Percentiles rank a stretch among this genome's conserved stretches.
phyloP scores from a whole-genome alignment of 805 yeast genomes.

The Teunomyces panamensis region DNA sequence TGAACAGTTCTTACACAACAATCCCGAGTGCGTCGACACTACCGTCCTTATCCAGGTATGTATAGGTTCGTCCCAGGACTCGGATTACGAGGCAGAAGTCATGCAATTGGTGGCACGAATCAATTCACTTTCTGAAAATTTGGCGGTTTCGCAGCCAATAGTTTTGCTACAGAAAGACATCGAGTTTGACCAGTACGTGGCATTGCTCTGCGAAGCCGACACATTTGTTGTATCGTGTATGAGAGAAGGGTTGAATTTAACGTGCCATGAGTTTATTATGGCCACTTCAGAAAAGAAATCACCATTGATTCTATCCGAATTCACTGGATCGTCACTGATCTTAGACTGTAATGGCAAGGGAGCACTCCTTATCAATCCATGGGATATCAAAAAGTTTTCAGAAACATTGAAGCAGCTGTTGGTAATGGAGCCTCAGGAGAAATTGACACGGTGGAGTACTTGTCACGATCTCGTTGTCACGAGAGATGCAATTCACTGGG shows the following conservation, averaged over 20 bases:
- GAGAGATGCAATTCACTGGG: slow-evolving; percentile 79
- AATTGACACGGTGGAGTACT: slow-evolving; percentile 56
- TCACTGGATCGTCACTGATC: slow-evolving; percentile 89
- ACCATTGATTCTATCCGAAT: slow-evolving; percentile 84
- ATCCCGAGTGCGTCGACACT: slow-evolving; percentile 67
- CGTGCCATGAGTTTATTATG: slow-evolving; percentile 90
- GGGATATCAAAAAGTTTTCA: slow-evolving; percentile 73
- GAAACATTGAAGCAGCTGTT: slow-evolving; percentile 63
- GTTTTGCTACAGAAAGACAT: slow-evolving; percentile 85
- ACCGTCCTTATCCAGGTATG: slow-evolving; percentile 84
- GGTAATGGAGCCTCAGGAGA: slow-evolving; percentile 60
- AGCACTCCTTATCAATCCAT: slow-evolving; percentile 81
- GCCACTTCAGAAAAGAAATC: slow-evolving; percentile 70
- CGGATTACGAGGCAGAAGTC: slow-evolving; percentile 68
- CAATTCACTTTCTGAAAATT: slow-evolving; percentile 69
- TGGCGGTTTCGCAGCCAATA: slow-evolving; percentile 77
- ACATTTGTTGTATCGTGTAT: slow-evolving; percentile 83
- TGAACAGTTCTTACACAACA: slow-evolving; percentile 66
- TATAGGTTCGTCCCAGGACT: slow-evolving; percentile 52
- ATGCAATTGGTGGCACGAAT: slow-evolving; percentile 80
- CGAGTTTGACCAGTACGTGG: slow-evolving; percentile 85
- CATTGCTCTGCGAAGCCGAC: slow-evolving; percentile 81
- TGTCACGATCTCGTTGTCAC: slow-evolving; percentile 57
- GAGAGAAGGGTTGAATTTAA: slow-evolving; percentile 95
- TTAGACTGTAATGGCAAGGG: slow-evolving; percentile 54